phyloP scores from a whole-genome alignment of 2,329 filamentous ascomycete species.

The Triangularia setosa region DNA sequence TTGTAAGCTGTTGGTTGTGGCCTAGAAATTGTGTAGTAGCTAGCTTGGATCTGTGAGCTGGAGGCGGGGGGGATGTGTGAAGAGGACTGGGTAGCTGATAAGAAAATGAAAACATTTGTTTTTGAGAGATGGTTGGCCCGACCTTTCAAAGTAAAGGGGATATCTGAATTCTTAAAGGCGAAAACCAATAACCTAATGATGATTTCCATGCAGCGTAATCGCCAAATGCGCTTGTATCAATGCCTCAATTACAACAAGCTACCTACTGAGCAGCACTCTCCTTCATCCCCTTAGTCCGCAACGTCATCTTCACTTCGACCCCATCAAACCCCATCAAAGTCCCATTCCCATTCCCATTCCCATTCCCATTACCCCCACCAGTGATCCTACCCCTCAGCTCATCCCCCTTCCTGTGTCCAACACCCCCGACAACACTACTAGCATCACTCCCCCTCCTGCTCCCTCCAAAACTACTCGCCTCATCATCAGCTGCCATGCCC shows the following conservation, averaged over 20 bases:
- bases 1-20: neutral
- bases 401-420: slow-evolving; percentile 40
- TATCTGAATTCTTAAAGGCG: neutral
- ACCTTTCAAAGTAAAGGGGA: neutral
- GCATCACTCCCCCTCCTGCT: slow-evolving; percentile 44
- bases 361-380: slow-evolving; percentile 22
- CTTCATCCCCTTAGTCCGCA: slow-evolving; percentile 54
- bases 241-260: neutral
- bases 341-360: slow-evolving; percentile 16
- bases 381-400: slow-evolving; percentile 37
- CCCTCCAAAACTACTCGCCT: slow-evolving; percentile 34
- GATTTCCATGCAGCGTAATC: neutral
- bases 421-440: slow-evolving; percentile 35
- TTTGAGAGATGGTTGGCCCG: neutral
- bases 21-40: no score
- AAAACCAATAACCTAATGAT: neutral
- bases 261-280: slow-evolving; percentile 33
- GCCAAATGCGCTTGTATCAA: neutral
- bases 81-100: neutral
- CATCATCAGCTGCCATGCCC: slow-evolving; percentile 29
- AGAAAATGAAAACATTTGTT: neutral
- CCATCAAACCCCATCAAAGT: slow-evolving; percentile 42
- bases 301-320: slow-evolving; percentile 43
- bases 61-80: neutral
- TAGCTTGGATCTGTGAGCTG: no score